These are phyloP conservation scores for Coemansia sp. DNA, from an alignment of 192 early-diverging fungal genomes.

Conservation along the genomic window DNA sequence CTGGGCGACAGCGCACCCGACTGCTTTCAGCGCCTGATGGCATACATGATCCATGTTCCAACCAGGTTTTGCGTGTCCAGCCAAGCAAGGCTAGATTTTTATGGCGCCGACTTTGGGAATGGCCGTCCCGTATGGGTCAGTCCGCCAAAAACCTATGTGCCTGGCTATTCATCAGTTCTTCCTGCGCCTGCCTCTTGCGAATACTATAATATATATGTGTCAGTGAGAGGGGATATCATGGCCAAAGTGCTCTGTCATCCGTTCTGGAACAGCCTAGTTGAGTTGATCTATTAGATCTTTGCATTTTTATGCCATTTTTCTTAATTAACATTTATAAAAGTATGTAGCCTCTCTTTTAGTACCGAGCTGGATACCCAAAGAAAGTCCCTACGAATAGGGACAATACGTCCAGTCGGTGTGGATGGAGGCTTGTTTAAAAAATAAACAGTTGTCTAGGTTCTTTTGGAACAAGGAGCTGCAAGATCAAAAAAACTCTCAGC, in stretches of 20 bases:
- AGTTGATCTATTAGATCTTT: not conserved
- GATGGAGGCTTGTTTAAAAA: constrained; percentile 27
- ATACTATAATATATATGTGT: not conserved
- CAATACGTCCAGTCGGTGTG: constrained; percentile 28
- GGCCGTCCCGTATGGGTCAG: constrained; percentile 19
- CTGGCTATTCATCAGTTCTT: constrained; percentile 1
- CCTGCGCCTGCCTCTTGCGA: not conserved
- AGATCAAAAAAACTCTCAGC: constrained; percentile 33
- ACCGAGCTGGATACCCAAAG: constrained; percentile 20
- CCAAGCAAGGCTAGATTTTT: constrained; percentile 18
- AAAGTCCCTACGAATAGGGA: not conserved
- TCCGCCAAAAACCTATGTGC: constrained; percentile 10
- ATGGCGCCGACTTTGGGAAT: constrained; percentile 27
- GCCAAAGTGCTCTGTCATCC: not conserved
- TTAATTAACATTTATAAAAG: not conserved
- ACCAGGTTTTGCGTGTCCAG: constrained; percentile 17
- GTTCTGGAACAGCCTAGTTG: not conserved
- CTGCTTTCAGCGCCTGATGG: constrained; percentile 6
- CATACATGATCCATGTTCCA: not conserved
- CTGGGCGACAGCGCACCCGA: not conserved
- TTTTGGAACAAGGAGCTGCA: constrained; percentile 33
- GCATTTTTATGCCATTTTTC: not conserved
- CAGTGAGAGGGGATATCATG: not conserved
- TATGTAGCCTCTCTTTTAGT: constrained; percentile 33
- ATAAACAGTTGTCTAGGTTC: constrained; percentile 31